Percentiles rank a stretch among this genome's conserved stretches.
Conservation (phyloP, 139 green algal species). For the Edaphochlamys debaryana region DNA sequence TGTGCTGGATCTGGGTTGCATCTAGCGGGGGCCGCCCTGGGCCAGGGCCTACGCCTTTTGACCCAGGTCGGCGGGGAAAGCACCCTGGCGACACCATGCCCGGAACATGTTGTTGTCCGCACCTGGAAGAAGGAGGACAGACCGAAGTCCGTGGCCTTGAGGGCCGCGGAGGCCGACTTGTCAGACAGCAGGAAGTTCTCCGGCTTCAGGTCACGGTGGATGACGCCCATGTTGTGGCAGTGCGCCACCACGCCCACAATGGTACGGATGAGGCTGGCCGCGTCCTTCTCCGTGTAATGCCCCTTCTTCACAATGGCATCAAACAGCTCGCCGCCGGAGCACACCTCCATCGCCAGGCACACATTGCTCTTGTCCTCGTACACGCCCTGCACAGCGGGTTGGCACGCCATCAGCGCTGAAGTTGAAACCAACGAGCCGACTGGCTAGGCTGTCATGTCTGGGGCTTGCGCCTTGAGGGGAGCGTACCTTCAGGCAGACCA, state of each 20-base stretch:
- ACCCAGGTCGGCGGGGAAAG: too few relatives aligned
- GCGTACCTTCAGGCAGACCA: constrained; percentile 64
- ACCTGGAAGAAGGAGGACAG: constrained; percentile 80
- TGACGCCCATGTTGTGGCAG: constrained; percentile 92
- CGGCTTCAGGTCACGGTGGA: constrained; percentile 90
- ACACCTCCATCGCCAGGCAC: constrained; percentile 94
- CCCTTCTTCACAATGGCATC: constrained; percentile 91
- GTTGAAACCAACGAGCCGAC: background rate
- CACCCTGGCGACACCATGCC: too few relatives aligned
- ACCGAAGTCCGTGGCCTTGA: constrained; percentile 88
- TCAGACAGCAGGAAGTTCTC: constrained; percentile 94
- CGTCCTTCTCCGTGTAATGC: constrained; percentile 91
- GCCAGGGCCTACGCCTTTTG: too few relatives aligned
- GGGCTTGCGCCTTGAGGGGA: too few relatives aligned
- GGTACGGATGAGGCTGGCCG: constrained; percentile 53
- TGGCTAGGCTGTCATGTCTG: background rate
- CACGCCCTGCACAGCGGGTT: constrained; percentile 39
- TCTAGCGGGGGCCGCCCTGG: too few relatives aligned
- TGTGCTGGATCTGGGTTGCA: too few relatives aligned
- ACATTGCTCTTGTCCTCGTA: constrained; percentile 90
- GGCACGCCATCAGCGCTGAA: too few relatives aligned
- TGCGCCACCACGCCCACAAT: constrained; percentile 92
- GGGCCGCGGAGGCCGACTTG: constrained; percentile 28
- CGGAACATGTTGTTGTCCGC: too few relatives aligned
- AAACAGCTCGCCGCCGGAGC: constrained; percentile 95